Evolutionary conservation across 495 filamentous ascomycete genomes (phyloP), one percentile per base, ranked within the genome.

Genomic region (Lasiosphaeria ovina): DNA sequence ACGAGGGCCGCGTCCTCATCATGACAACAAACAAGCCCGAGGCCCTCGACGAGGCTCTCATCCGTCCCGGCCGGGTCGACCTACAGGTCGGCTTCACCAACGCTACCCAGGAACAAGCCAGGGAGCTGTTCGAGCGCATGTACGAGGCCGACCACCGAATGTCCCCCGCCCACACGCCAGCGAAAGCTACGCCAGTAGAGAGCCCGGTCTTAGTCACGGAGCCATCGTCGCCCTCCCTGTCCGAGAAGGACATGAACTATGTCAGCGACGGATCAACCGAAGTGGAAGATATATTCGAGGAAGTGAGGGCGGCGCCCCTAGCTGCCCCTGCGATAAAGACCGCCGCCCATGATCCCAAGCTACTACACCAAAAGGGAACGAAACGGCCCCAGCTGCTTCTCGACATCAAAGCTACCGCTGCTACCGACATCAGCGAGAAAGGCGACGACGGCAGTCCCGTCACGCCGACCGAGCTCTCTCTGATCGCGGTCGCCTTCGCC

Each of bases 21-120:
- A 91, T 94, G 86, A 94, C 91, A 0, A 93, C 89, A 31, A 95
- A 95, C 71, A 81, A 86, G 57, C 87, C 86, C 1, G 87, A 93
- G 61, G 78, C 81, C 16, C 79, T 95, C 3, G 90, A 94, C 69
- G 76, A 83, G 3, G 91, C 91, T 1, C 79, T 95, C 11, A 85
- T 91, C 58, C 83, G 91, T 1, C 88, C 89, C 0, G 90, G 89
- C 2, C 81, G 91, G 3, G 83, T 92, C 5, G 91, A 95, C 65
- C 77, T 89, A 63, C 82, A 89, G 66, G 83, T 93, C 6, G 69
- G 77, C 42, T 93, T 94, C 68, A 78, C 81, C 11, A 86, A 87
- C 48, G 85, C 90, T 3, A 88, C 80, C 3, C 71, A 73, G 11
- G 68, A 71, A 5, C 87, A 92, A 60, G 86, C 88, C 35, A 65